Base-by-base conservation (phyloP, 2,329 filamentous ascomycete genomes). In the Berkeleyomyces basicola region DNA sequence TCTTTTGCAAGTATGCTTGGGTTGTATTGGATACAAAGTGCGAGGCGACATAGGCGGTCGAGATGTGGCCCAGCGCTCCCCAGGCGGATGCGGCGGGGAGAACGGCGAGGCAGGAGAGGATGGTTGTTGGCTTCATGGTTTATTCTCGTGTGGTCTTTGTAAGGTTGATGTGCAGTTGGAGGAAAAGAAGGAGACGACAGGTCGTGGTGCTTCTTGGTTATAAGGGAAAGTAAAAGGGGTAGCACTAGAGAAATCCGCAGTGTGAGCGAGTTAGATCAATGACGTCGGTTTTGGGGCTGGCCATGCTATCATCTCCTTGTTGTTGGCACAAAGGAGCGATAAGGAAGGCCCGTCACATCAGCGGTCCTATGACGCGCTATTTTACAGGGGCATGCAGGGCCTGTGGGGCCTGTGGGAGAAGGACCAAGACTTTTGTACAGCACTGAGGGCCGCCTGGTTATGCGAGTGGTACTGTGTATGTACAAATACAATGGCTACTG, bases 31-130 rank as follows among this genome's bases (percentile, higher is more conserved):
- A 72, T 59, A 87, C 81, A 67, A 86, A 81, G 69, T 78, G 78
- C 67, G 76, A 78, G 9, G 84, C 83, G 31, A 87, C 69, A 68
- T 83, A 85, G 49, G 82, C 84, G 6, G 84, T 79, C 3, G 83
- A 82, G 68, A 84, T 82, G 70, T 87, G 84, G 1, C 84, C 84
- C 62, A 86, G 76, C 66, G 79, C 72, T 65, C 75, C 75, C 75
- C 75, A 77, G 61, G 74, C 75, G 51, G 69, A 66, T 3, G 69
- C 72, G 23, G 69, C 67, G 7, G 72, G 74, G 36, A 73, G 63
- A 63, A 70, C 69, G 51, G 71, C 69, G 44, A 74, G 67, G 40
- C 61, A 55, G 60, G 70, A 67, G 61, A 74, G 53, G 44, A 69
- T 64, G 58, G 67, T 64, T n/a, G 72, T 69, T 47, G 70, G 53